Evolutionary conservation across 2,329 filamentous ascomycete species (phyloP), one percentile per base, ranked within the genome.

Genomic region (Xylariaceae sp.): DNA sequence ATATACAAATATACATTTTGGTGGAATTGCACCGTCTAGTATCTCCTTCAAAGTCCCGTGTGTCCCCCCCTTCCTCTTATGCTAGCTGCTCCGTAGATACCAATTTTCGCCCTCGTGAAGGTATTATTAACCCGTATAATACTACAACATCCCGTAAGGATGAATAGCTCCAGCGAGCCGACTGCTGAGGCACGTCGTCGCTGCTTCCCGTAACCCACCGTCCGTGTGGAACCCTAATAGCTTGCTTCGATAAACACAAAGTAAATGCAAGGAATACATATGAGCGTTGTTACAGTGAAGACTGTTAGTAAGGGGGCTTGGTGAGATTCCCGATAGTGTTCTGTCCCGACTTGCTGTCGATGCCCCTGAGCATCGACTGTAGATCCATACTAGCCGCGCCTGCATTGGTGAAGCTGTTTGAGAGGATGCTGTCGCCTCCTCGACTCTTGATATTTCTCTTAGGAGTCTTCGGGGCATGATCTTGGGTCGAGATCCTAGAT

Each of bases 321-420:
- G 63, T 68, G 19, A 72, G 65, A 47, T 71, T 72, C 20, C 70
- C 70, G 7, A 71, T 52, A 2, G 67, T 69, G 54, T 67, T 65
- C 47, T 70, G 67, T 49, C 63, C 62, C 2, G 69, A 70, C 44
- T 67, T 71, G 61, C 67, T 72, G 56, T 70, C 69, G 52, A 73
- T 72, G 1, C 70, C 69, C 59, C 65, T 70, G 1, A 73, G 67
- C 56, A 73, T 58, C 10, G 70, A 67, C 47, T 73, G 69, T 14
- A 73, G 60, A 50, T 73, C 69, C 60, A 70, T 58, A 45, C 60
- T 59, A 18, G 60, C 62, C 2, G 59, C 47, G 16, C 56, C 61
- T 1, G 63, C 54, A 42, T 68, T 65, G n/a, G 54, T 56, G 23
- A 68, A 63, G 37, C 44, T 56, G 29, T 50, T 61, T 1, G 66